Conservation (phyloP, 2,329 filamentous ascomycete genomes). For the Tricladium varicosporioides region DNA sequence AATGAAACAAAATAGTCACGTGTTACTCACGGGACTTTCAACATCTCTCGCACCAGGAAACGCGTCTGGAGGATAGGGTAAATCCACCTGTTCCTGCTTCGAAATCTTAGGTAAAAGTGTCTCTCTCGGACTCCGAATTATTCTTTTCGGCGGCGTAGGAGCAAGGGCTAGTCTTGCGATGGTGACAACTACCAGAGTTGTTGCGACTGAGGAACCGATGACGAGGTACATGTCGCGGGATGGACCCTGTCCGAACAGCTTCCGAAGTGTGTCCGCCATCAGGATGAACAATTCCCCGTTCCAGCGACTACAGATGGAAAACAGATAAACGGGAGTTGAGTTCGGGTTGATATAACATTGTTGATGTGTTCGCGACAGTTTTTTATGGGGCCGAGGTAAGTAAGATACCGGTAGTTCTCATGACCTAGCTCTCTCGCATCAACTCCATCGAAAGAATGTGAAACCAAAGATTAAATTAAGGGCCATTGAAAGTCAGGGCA, state of each 20-base stretch:
- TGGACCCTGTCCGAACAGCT: neutral
- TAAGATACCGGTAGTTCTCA: no score
- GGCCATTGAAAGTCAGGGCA: no score
- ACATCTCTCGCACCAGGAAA: conserved; percentile 71
- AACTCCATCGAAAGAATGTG: no score
- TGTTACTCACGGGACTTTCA: conserved; percentile 45
- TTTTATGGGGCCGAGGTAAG: no score
- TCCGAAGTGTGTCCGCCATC: neutral
- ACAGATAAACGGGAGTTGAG: no score
- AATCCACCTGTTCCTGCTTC: conserved; percentile 35
- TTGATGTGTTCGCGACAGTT: no score
- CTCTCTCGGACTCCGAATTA: conserved; percentile 24
- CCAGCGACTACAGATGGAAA: no score
- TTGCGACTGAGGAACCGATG: conserved; percentile 19
- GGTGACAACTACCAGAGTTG: conserved; percentile 20
- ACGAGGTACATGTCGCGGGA: conserved; percentile 12
- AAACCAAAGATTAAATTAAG: no score
- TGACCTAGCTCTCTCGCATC: no score
- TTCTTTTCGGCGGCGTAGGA: conserved; percentile 8
- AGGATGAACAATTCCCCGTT: neutral
- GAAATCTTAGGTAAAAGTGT: conserved; percentile 24
- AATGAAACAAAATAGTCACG: neutral
- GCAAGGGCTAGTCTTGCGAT: conserved; percentile 11
- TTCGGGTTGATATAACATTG: no score
- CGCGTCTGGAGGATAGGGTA: conserved; percentile 67